A percentile compares a stretch with the other conserved stretches of the same genome.
Evolutionary conservation across 139 green algal genomes (phyloP).

Genomic region (Coccomyxa sp.): DNA sequence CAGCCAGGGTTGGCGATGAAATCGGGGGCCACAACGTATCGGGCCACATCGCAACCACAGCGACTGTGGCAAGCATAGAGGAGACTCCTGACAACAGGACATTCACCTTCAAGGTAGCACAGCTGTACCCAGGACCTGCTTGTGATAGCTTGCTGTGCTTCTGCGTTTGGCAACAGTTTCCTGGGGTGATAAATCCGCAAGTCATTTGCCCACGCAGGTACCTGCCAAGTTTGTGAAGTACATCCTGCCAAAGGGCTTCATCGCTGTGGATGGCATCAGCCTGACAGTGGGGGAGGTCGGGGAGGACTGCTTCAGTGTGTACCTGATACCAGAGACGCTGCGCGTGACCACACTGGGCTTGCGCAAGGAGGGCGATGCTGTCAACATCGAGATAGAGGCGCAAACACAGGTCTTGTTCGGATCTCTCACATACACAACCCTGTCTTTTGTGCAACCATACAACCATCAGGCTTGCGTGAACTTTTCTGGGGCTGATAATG

Average conservation of each 20-base stretch:
- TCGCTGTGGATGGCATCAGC: slow-evolving; percentile 89
- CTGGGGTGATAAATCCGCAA: not conserved
- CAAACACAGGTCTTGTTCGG: slow-evolving; percentile 88
- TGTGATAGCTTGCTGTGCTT: not conserved
- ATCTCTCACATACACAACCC: too few relatives aligned
- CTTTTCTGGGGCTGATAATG: not conserved
- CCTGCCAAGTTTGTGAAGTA: slow-evolving; percentile 82
- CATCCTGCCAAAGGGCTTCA: slow-evolving; percentile 92
- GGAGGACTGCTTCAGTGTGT: slow-evolving; percentile 71
- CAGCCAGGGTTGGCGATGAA: slow-evolving; percentile 83
- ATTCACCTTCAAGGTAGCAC: slow-evolving; percentile 58
- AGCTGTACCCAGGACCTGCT: not conserved
- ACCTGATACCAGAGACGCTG: slow-evolving; percentile 95
- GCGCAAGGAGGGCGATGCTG: slow-evolving; percentile 57
- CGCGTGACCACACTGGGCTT: slow-evolving; percentile 69
- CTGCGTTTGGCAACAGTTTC: not conserved
- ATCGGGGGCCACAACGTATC: slow-evolving; percentile 92
- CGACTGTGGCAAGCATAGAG: slow-evolving; percentile 40
- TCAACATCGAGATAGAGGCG: slow-evolving; percentile 91
- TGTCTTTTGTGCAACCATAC: not conserved
- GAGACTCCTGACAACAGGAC: slow-evolving; percentile 70
- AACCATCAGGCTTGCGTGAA: not conserved
- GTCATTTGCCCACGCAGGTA: slow-evolving; percentile 14
- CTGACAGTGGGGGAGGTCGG: slow-evolving; percentile 74
- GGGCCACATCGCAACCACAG: slow-evolving; percentile 85